Evolutionary conservation across 169 alveolate genomes (phyloP).

Genomic region (Cryptosporidium sp.): DNA sequence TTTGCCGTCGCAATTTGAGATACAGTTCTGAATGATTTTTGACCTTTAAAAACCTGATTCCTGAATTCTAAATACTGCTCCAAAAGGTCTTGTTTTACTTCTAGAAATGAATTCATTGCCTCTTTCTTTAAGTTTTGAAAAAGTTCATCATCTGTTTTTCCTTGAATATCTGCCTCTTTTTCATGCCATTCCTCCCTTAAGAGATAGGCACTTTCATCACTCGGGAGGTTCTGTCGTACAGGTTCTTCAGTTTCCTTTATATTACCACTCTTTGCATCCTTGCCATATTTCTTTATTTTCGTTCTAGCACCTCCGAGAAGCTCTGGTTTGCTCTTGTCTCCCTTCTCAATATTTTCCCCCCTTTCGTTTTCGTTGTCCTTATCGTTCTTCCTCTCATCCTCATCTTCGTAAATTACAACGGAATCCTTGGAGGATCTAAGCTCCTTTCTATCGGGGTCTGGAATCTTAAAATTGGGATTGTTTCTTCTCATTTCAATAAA

Average conservation of each 20-base stretch:
- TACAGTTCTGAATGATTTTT: slow-evolving; percentile 10
- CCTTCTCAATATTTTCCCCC: not conserved
- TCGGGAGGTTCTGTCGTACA: not conserved
- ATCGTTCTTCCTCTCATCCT: not conserved
- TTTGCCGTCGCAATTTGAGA: slow-evolving; percentile 37
- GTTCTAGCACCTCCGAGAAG: not conserved
- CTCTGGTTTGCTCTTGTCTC: not conserved
- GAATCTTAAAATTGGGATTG: not conserved
- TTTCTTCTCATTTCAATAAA: slow-evolving; percentile 26
- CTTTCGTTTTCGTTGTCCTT: not conserved
- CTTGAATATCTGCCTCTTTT: not conserved
- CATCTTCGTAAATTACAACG: not conserved
- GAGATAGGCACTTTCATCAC: not conserved
- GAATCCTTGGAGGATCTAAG: not conserved
- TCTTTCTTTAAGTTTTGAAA: slow-evolving; percentile 36
- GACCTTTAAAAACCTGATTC: slow-evolving; percentile 39
- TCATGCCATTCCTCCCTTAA: not conserved
- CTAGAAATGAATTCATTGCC: slow-evolving; percentile 27
- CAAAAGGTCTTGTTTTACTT: slow-evolving; percentile 8
- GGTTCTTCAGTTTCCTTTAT: not conserved
- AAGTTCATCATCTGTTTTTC: not conserved
- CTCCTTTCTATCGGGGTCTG: not conserved
- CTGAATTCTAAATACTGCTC: slow-evolving; percentile 41
- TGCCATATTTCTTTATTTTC: too few species aligned
- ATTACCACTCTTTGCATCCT: not conserved